Evolutionary conservation across 495 filamentous ascomycete species (phyloP).

Genomic region (Cladorrhinum samala): DNA sequence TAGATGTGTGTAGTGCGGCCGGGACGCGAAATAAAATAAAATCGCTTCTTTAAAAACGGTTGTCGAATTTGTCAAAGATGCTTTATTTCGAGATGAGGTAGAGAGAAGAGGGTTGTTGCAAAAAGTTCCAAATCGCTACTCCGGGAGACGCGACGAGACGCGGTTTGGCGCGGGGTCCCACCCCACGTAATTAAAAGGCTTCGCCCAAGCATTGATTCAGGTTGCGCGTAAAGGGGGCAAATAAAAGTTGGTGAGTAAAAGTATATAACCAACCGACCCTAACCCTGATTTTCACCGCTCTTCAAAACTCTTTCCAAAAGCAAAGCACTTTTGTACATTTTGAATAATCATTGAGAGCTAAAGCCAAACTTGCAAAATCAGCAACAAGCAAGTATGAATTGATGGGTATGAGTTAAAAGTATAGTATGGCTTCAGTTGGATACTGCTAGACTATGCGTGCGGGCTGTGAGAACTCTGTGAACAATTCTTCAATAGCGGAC

Average conservation of each 20-base stretch:
- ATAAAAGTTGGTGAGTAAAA: too few relatives aligned
- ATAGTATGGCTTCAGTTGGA: background rate
- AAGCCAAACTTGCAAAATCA: too few relatives aligned
- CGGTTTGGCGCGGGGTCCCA: slow-evolving; percentile 12
- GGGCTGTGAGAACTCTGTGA: background rate
- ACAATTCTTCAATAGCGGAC: background rate
- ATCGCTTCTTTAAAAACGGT: too few relatives aligned
- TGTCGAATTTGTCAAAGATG: too few relatives aligned
- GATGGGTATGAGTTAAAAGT: too few relatives aligned
- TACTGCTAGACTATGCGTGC: background rate
- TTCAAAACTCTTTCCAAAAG: background rate
- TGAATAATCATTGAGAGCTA: too few relatives aligned
- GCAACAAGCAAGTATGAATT: too few relatives aligned
- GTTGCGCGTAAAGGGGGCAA: background rate
- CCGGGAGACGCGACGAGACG: slow-evolving; percentile 25
- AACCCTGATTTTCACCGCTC: slow-evolving; percentile 5
- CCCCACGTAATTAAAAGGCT: slow-evolving; percentile 6
- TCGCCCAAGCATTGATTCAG: background rate
- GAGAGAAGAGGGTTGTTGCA: too few relatives aligned
- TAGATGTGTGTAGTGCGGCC: too few relatives aligned
- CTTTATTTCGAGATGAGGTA: too few relatives aligned
- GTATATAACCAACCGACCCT: slow-evolving; percentile 3
- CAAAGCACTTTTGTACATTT: too few relatives aligned
- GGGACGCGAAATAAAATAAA: too few relatives aligned
- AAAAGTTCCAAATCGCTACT: background rate